Base-by-base conservation (phyloP, 148 eudicot species). In the Camellia sinensis region DNA sequence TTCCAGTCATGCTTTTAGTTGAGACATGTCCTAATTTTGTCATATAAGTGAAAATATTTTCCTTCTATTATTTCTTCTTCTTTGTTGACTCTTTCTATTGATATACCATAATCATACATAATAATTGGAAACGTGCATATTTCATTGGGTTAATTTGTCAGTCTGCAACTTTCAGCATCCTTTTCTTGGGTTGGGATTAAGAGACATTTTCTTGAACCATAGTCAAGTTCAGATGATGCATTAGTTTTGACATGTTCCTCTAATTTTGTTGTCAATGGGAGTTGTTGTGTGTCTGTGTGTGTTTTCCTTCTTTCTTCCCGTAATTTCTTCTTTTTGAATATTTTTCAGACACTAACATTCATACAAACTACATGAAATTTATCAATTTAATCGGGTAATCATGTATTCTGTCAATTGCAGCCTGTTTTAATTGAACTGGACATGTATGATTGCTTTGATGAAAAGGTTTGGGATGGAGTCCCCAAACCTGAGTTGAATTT, bases 401-500 rank as follows among this genome's bases (percentile, higher is more conserved):
- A 10, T 12, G 1, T 37, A 0, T 22, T 14, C 43, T 1, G 45
- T 66, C 43, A 66, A 13, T 6, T 43, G 71, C 19, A 5, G 46
- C 48, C 50, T 67, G 48, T 11, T 3, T 13, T 40, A n/a, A 2
- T 67, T 7, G 70, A 7, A 12, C 44, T 43, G 50, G 53, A 19
- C 15, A 21, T 64, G 11, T 64, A 2, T 9, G 10, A 54, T 64
- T 7, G 8, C 7, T 18, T 11, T 10, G 41, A 17, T 8, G 40
- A 22, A 69, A 19, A 12, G 73, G 73, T 69, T n/a, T 69, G 43
- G 50, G 73, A 69, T 69, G 52, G 73, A 17, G 50, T 43, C 52
- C 22, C 44, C 45, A 69, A 69, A 69, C 22, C 53, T 17, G 22
- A 44, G 73, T 44, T 44, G 52, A 44, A 44, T 45, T 17, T 44